Percentiles rank a stretch among this genome's conserved stretches.
These are phyloP conservation scores for Magnolia sinica DNA, from an alignment of 164 flowering plant genomes.

Conservation along the genomic window DNA sequence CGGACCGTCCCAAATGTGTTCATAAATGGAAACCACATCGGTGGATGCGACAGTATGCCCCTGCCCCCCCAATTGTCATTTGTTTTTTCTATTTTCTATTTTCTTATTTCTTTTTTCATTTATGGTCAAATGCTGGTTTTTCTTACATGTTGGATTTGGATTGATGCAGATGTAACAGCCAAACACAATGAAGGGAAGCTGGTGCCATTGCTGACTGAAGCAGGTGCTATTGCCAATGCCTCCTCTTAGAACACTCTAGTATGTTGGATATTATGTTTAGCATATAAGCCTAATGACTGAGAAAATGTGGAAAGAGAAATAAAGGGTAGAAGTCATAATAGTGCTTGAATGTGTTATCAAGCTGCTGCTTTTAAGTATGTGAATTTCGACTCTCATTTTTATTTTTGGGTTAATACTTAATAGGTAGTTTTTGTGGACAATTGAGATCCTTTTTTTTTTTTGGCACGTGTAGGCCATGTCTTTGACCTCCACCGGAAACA, in stretches of 20 bases:
- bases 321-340: not conserved
- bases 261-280: too few species aligned
- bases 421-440: too few species aligned
- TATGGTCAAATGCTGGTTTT: not conserved
- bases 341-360: not conserved
- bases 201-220: constrained; percentile 68
- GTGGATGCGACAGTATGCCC: constrained; percentile 72
- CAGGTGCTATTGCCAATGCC: constrained; percentile 41
- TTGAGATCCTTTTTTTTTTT: too few species aligned
- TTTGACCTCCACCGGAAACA: too few species aligned
- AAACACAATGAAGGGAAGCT: constrained; percentile 67
- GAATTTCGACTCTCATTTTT: too few species aligned
- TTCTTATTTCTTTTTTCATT: not conserved
- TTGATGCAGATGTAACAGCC: constrained; percentile 42
- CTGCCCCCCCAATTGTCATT: not conserved
- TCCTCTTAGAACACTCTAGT: not conserved
- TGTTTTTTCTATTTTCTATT: too few species aligned
- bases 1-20: constrained; percentile 82
- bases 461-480: too few species aligned
- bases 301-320: not conserved
- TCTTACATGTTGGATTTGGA: not conserved
- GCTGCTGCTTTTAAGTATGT: too few species aligned
- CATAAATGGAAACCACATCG: constrained; percentile 72
- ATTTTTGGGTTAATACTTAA: too few species aligned
- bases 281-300: not conserved